phyloP scores from a whole-genome alignment of 2,329 filamentous ascomycete species.

The Clonostachys chloroleuca region DNA sequence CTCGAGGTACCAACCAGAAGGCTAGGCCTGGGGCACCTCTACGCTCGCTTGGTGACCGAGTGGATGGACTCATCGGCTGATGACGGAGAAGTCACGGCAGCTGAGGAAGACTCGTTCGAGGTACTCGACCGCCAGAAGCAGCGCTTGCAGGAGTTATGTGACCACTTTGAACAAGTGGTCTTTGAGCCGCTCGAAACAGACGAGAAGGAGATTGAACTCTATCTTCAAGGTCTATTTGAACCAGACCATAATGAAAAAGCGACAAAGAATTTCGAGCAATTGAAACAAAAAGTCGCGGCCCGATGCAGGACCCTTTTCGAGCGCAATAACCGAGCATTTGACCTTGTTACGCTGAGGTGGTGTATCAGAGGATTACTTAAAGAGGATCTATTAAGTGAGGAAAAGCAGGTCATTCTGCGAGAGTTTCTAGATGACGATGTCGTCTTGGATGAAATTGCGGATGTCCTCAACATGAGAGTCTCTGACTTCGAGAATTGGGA shows the following conservation, averaged over 20 bases:
- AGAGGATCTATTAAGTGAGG: neutral
- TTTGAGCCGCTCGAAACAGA: neutral
- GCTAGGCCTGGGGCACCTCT: neutral
- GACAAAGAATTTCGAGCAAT: neutral
- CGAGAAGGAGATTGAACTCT: neutral
- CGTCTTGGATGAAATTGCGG: neutral
- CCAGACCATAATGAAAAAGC: neutral
- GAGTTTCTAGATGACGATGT: neutral
- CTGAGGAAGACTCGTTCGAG: neutral
- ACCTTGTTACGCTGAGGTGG: neutral
- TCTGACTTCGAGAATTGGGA: conserved; percentile 28
- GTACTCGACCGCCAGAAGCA: neutral
- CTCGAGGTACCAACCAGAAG: neutral
- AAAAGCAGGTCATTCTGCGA: neutral
- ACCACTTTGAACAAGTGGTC: neutral
- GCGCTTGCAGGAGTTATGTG: neutral
- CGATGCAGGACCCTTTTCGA: neutral
- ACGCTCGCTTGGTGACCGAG: neutral
- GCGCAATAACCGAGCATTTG: neutral
- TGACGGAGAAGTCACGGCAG: neutral
- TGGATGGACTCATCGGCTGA: neutral
- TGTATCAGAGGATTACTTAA: neutral
- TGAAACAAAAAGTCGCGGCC: neutral
- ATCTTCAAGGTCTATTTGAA: neutral
- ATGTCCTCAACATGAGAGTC: neutral